Base-by-base conservation (phyloP, 2,329 filamentous ascomycete genomes). In the Diaporthe sp. region DNA sequence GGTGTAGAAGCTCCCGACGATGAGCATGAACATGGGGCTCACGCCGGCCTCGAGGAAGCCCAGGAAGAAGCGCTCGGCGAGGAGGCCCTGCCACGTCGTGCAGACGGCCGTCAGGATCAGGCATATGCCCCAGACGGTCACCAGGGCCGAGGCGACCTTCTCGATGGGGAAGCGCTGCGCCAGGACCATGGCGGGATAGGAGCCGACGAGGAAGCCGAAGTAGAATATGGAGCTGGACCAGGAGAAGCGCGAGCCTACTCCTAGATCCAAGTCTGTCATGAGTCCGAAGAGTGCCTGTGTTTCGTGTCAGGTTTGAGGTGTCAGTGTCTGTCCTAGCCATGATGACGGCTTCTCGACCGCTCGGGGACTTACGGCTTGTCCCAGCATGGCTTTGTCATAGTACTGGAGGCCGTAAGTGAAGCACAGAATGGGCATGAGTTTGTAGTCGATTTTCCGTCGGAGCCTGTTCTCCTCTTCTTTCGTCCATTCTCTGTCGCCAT, bases 41-140 rank as follows among this genome's bases (percentile, higher is more conserved):
- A 92, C 87, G 31, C 89, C 87, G 3, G 84, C 85, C 78, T 92
- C 90, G 1, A 92, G 80, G 8, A 90, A 84, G 0, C 90, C 90
- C 1, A 92, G 84, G 67, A 89, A 87, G 83, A 91, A 91, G 5
- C 89, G 81, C 77, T 90, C 87, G 0, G 82, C 86, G 39, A 83
- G 84, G 1, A 88, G 76, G 2, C 81, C 82, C 34, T 78, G 80
- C 74, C 83, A 87, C 31, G 82, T 82, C 6, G 78, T 80, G 76
- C 85, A 87, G 1, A 79, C 81, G 3, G 82, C 81, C 0, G 85
- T 87, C 28, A 82, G 77, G 61, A 86, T 82, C 28, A 86, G 78
- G 59, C 81, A 82, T 19, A 82, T 65, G 2, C 84, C 85, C 85
- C 85, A 87, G 15, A 84, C 19, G 15, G 77, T 77, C 15, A 86